These are phyloP conservation scores for Luzula sylvatica DNA, from an alignment of 176 grass and related monocot species.

Conservation along the genomic window DNA sequence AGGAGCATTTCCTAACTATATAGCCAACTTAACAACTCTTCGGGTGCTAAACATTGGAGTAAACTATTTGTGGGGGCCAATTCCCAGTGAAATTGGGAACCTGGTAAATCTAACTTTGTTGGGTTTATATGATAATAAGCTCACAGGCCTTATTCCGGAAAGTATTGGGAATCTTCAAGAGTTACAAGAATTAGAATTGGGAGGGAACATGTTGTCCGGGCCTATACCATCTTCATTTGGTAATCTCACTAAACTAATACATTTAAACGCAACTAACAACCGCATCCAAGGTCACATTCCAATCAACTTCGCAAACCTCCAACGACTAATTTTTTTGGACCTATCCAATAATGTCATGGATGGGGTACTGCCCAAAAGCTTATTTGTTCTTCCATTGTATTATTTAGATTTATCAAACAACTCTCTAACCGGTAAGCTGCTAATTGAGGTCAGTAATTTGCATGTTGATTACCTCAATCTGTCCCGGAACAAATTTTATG, in stretches of 20 bases:
- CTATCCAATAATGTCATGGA: no score
- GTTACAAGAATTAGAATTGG: background rate
- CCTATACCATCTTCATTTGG: background rate
- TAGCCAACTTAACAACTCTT: slow-evolving; percentile 23
- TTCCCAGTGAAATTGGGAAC: slow-evolving; percentile 29
- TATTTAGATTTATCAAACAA: slow-evolving; percentile 21
- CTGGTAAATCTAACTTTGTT: slow-evolving; percentile 10
- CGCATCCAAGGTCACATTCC: no score
- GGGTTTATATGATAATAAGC: background rate
- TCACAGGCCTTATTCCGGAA: slow-evolving; percentile 19
- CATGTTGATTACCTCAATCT: background rate
- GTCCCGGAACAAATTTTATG: slow-evolving; percentile 3
- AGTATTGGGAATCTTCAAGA: slow-evolving; percentile 22
- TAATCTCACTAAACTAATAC: no score
- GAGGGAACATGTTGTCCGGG: background rate
- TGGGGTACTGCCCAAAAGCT: slow-evolving; percentile 7
- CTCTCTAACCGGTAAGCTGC: slow-evolving; percentile 1
- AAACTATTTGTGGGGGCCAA: slow-evolving; percentile 23
- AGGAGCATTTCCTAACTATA: slow-evolving; percentile 18
- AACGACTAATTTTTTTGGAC: no score
- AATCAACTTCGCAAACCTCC: no score
- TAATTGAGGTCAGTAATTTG: background rate
- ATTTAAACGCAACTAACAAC: no score
- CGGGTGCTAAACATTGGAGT: slow-evolving; percentile 2
- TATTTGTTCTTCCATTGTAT: slow-evolving; percentile 21